Conservation (phyloP, 768 basidiomycete genomes). For the Boletus pseudo-olivaceus region DNA sequence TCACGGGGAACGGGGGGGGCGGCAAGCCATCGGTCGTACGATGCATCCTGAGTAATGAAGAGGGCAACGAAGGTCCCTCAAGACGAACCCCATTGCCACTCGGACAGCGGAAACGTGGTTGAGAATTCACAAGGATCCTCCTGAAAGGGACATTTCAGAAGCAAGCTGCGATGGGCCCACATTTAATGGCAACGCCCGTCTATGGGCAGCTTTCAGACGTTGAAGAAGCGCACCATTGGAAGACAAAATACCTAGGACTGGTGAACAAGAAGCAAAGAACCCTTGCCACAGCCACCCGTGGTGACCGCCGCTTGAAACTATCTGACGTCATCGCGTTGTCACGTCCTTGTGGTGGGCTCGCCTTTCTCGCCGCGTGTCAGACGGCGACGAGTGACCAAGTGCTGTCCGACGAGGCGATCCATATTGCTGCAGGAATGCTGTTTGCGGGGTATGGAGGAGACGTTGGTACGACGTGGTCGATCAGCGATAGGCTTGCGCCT, state of each 20-base stretch:
- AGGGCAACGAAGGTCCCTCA: no score
- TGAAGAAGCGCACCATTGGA: neutral
- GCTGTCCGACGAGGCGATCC: slow-evolving; percentile 36
- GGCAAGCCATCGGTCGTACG: neutral
- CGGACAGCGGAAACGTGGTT: neutral
- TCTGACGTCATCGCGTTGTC: slow-evolving; percentile 5
- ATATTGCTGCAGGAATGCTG: slow-evolving; percentile 42
- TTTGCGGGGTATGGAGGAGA: slow-evolving; percentile 31
- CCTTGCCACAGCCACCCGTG: no score
- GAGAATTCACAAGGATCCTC: neutral
- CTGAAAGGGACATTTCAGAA: neutral
- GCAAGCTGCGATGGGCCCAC: no score
- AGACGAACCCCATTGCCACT: neutral
- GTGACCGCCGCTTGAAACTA: neutral
- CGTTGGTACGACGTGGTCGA: slow-evolving; percentile 45
- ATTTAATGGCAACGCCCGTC: no score
- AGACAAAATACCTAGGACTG: no score
- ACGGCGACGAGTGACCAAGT: slow-evolving; percentile 36
- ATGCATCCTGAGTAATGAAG: neutral
- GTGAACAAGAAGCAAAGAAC: no score
- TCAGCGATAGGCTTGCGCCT: slow-evolving; percentile 37
- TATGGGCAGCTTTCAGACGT: neutral
- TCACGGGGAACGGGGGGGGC: neutral
- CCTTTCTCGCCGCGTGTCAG: slow-evolving; percentile 48
- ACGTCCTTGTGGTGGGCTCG: slow-evolving; percentile 29